Base-by-base conservation (phyloP, 192 early-diverging fungal species). In the Umbelopsis ramanniana region DNA sequence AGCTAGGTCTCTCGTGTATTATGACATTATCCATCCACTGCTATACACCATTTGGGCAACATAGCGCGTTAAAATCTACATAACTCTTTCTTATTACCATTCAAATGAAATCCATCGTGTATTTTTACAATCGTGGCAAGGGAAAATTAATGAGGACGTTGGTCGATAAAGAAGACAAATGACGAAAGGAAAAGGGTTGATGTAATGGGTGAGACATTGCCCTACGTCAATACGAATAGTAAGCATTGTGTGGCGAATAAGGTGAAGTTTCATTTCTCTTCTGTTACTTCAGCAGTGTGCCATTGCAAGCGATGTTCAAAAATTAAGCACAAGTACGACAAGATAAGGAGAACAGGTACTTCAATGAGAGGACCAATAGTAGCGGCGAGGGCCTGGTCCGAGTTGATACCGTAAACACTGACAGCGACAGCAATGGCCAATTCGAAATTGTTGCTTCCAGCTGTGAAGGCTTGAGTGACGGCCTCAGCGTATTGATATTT, bases 391-490 rank as follows among this genome's bases (percentile, higher is more conserved):
- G 89, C 88, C 70, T 92, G 79, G 48, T 81, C 76, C 10, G 88
- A 91, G 22, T 88, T 79, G 47, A 90, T 80, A 10, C 91, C 91
- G 74, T 84, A 93, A 0, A 81, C 85, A 9, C 86, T 86, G 7
- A 91, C 79, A 15, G 89, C 86, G 14, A 93, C 86, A 54, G 89
- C 90, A 70, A 93, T 91, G 29, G 91, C 90, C 11, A 93, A 75
- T 72, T 93, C 90, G 69, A 93, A 93, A 67, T 92, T 92, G 76
- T 92, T 92, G 69, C 80, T 82, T 4, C 85, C 80, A 2, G 89
- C 88, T 0, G 89, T 93, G 60, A 93, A 92, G 38, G 82, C 67
- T 67, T 89, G 89, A 9, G 89, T 85, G 0, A 86, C 85, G 4
- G 82, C 78, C 29, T 83, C 47, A 2, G 71, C 63, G 71, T 87